Conservation (phyloP, 169 alveolate genomes). For the Plasmodium reichenowi region DNA sequence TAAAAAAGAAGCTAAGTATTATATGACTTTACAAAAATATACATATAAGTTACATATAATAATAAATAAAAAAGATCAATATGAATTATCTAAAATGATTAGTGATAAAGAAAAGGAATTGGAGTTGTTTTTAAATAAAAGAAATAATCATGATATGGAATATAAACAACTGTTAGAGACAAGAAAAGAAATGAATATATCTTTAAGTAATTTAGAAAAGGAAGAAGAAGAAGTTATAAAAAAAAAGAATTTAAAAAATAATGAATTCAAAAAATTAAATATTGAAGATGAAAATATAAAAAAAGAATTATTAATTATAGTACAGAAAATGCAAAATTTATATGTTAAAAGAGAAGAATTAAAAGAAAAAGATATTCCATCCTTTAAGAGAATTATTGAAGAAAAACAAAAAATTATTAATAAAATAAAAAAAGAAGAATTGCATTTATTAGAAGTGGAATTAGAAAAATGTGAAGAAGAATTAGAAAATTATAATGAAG, state of each 20-base stretch:
- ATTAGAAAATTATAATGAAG: constrained; percentile 77
- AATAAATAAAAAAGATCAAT: constrained; percentile 78
- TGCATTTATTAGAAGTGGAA: constrained; percentile 79
- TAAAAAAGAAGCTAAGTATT: constrained; percentile 86
- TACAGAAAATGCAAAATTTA: constrained; percentile 82
- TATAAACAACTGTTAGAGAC: constrained; percentile 78
- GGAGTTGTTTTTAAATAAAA: constrained; percentile 45
- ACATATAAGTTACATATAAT: constrained; percentile 74
- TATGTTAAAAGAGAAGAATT: constrained; percentile 76
- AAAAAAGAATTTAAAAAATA: constrained; percentile 80
- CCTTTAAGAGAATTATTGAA: constrained; percentile 76
- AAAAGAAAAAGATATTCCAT: constrained; percentile 77
- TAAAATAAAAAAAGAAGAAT: constrained; percentile 77
- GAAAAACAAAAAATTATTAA: constrained; percentile 72
- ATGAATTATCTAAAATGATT: constrained; percentile 51
- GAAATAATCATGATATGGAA: constrained; percentile 49
- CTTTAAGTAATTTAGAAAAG: constrained; percentile 78
- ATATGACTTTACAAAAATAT: constrained; percentile 81
- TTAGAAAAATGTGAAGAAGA: constrained; percentile 82
- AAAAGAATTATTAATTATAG: constrained; percentile 80
- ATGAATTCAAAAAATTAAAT: constrained; percentile 81
- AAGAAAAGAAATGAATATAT: constrained; percentile 79
- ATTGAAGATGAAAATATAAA: constrained; percentile 87
- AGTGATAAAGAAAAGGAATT: constrained; percentile 78
- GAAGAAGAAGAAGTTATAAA: constrained; percentile 80